Base-by-base conservation (phyloP, 306 rosid genomes). In the Vicia sativa region DNA sequence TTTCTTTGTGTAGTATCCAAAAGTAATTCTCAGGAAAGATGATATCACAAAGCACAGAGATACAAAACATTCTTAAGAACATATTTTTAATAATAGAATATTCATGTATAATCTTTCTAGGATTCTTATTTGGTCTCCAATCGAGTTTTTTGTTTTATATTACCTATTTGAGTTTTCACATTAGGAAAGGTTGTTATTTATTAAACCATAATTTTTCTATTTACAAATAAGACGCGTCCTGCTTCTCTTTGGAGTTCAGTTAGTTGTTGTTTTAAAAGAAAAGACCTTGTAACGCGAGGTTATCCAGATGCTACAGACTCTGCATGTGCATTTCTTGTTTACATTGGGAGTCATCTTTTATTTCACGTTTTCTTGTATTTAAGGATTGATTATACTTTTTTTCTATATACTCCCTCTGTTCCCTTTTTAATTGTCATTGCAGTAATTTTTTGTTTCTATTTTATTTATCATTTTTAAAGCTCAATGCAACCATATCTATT, bases 31-130 rank as follows among this genome's bases (percentile, higher is more conserved):
- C 43, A 67, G 46, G 19, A 21, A 70, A 56, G 26, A 57, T 48
- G 53, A 23, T 56, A 57, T 57, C 19, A 18, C 12, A 65, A 42
- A 48, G 39, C 45, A 71, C 64, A 61, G 19, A 63, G 23, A 66
- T 52, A 52, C 23, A 41, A 10, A 9, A 42, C 38, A 72, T 72
- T 49, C 14, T 58, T 49, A 6, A 49, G 11, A 43, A 53, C 69
- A 64, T 21, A 28, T 65, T 57, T 74, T 26, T 70, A 43, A 54
- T 50, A 63, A 11, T 61, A 39, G 49, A 61, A 39, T 18, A 35
- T 35, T 38, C 46, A 60, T 60, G 15, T 37, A 57, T 59, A 59
- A 59, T 59, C 9, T 37, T 60, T 59, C 25, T 59, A 23, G 15
- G 25, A 43, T 59, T 58, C 42, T 31, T 34, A 58, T 58, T 25